These are phyloP conservation scores for Phytophthora idaei DNA, from an alignment of 352 stramenopile genomes.

Conservation along the genomic window DNA sequence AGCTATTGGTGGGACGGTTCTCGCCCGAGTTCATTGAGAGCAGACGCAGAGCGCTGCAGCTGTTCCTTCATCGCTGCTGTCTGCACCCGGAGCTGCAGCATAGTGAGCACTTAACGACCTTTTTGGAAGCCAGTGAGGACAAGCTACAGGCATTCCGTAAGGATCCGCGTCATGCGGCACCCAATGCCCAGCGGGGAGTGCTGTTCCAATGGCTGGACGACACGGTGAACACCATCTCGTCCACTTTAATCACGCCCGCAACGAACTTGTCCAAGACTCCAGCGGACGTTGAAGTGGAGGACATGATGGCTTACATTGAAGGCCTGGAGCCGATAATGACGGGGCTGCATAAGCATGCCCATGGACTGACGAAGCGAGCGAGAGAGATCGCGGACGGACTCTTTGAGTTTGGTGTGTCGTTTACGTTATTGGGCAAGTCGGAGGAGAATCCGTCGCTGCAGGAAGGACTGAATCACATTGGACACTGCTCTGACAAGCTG, in stretches of 20 bases:
- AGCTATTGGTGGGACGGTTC: slow-evolving; percentile 94
- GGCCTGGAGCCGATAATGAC: slow-evolving; percentile 95
- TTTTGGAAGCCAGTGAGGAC: slow-evolving; percentile 83
- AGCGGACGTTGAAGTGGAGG: slow-evolving; percentile 94
- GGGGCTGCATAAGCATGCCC: slow-evolving; percentile 93
- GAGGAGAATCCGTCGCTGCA: slow-evolving; percentile 93
- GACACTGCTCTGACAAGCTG: slow-evolving; percentile 92
- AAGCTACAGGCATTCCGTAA: slow-evolving; percentile 64
- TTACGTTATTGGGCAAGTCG: slow-evolving; percentile 94
- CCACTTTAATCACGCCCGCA: slow-evolving; percentile 57
- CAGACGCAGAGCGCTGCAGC: slow-evolving; percentile 73
- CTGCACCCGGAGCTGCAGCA: slow-evolving; percentile 86
- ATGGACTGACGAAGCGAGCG: slow-evolving; percentile 93
- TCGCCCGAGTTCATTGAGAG: slow-evolving; percentile 93
- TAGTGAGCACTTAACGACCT: slow-evolving; percentile 83
- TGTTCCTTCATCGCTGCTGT: slow-evolving; percentile 83
- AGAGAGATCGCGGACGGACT: slow-evolving; percentile 96
- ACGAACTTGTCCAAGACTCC: slow-evolving; percentile 83
- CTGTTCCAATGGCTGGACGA: slow-evolving; percentile 91
- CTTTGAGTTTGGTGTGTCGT: slow-evolving; percentile 97
- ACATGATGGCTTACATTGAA: slow-evolving; percentile 97
- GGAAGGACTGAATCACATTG: slow-evolving; percentile 91
- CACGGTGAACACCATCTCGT: slow-evolving; percentile 85
- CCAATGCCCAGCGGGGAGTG: slow-evolving; percentile 50
- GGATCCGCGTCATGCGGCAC: slow-evolving; percentile 64